A percentile compares a stretch with the other conserved stretches of the same genome.
These are phyloP conservation scores for Termitomyces sp. DNA, from an alignment of 768 basidiomycete species.

Conservation along the genomic window DNA sequence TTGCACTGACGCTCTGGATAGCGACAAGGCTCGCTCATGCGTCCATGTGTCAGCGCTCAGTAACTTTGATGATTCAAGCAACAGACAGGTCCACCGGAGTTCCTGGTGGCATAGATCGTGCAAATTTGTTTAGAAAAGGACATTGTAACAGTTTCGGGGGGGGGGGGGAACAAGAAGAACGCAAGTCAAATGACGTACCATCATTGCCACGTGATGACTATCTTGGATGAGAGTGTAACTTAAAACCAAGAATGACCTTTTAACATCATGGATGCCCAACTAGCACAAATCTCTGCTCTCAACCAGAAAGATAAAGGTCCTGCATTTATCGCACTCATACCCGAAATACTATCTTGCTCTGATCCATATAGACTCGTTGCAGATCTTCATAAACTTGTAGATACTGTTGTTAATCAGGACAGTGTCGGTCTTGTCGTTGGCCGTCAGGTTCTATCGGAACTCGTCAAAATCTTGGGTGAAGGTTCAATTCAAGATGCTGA, in stretches of 20 bases:
- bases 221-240: not conserved
- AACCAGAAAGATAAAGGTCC: constrained; percentile 83
- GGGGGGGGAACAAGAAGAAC: too few species aligned
- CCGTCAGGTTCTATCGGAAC: constrained; percentile 80
- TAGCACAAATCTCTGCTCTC: constrained; percentile 56
- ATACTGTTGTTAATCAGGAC: constrained; percentile 80
- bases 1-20: not conserved
- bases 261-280: constrained; percentile 54
- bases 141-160: not conserved
- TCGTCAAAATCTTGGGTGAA: constrained; percentile 63
- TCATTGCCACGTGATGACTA: not conserved
- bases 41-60: not conserved
- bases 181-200: not conserved
- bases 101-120: not conserved
- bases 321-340: constrained; percentile 65
- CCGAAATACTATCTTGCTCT: constrained; percentile 52
- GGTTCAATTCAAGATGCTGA: constrained; percentile 49
- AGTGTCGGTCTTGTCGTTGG: constrained; percentile 81
- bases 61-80: not conserved
- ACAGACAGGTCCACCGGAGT: not conserved
- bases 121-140: not conserved
- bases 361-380: constrained; percentile 36
- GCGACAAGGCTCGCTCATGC: constrained; percentile 1
- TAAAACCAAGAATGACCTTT: not conserved
- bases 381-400: constrained; percentile 69